Percentiles rank a stretch among this genome's conserved stretches.
Evolutionary conservation across 768 basidiomycete species (phyloP).

Genomic region (Pulveroboletus ravenelii): DNA sequence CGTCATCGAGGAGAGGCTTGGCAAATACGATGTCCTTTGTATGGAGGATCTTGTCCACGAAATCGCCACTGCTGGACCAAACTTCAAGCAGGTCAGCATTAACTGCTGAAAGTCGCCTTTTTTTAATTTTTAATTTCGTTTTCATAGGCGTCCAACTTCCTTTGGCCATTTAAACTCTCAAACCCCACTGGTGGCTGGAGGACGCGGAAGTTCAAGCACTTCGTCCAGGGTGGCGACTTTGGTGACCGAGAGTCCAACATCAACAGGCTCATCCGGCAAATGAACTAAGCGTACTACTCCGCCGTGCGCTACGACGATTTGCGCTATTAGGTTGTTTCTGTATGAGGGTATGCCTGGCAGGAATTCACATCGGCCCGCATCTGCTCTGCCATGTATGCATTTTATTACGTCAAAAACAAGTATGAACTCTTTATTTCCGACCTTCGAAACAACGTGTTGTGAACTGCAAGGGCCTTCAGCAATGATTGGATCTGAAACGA

Average conservation of each 20-base stretch:
- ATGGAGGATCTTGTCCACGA: constrained; percentile 98
- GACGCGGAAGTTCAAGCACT: constrained; percentile 96
- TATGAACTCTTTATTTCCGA: constrained; percentile 16
- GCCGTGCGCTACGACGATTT: background rate
- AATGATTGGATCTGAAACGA: no score
- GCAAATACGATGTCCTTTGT: constrained; percentile 93
- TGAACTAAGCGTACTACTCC: constrained; percentile 54
- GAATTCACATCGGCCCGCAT: constrained; percentile 22
- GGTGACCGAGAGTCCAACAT: constrained; percentile 97
- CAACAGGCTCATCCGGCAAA: constrained; percentile 94
- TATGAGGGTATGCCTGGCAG: constrained; percentile 31
- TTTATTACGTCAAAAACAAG: constrained; percentile 21
- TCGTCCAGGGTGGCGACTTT: constrained; percentile 93
- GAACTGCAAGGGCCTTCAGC: background rate
- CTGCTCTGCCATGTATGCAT: constrained; percentile 25
- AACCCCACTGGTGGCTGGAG: constrained; percentile 99
- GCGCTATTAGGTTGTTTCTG: constrained; percentile 9
- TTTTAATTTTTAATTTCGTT: no score
- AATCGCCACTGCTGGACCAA: constrained; percentile 90
- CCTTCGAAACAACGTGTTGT: background rate
- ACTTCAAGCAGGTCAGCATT: constrained; percentile 90
- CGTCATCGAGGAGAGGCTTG: constrained; percentile 85
- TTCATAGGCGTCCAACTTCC: constrained; percentile 83
- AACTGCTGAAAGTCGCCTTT: background rate
- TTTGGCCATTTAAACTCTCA: constrained; percentile 99